Conservation (phyloP, 1,139 yeast species). For the Scheffersomyces parashehatae region DNA sequence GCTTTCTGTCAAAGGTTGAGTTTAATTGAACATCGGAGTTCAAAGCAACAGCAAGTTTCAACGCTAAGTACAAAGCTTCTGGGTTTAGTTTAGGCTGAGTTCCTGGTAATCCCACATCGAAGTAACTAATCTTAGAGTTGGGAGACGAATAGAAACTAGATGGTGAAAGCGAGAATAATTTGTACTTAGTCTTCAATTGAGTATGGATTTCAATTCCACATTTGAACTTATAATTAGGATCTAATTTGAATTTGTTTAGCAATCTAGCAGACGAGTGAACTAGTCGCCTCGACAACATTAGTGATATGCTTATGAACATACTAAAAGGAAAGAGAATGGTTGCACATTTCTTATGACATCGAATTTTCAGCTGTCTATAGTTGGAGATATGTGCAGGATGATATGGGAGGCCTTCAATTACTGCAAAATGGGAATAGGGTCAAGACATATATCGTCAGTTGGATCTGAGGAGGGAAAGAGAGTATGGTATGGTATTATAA, state of each 20-base stretch:
- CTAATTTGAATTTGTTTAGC: conserved; percentile 9
- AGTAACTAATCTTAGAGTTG: conserved; percentile 71
- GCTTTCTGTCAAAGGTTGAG: conserved; percentile 87
- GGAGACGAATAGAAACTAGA: conserved; percentile 56
- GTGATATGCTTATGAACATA: no score
- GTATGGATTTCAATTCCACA: conserved; percentile 95
- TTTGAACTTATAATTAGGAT: conserved; percentile 46
- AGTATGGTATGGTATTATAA: no score
- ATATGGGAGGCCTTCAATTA: no score
- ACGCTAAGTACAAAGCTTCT: conserved; percentile 70
- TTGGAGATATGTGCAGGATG: no score
- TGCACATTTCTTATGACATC: not conserved
- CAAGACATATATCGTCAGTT: no score
- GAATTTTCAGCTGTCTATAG: no score
- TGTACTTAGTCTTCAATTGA: conserved; percentile 71
- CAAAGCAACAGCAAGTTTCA: conserved; percentile 73
- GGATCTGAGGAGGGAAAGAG: no score
- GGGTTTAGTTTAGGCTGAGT: conserved; percentile 83
- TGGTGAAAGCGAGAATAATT: conserved; percentile 69
- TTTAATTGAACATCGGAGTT: conserved; percentile 55
- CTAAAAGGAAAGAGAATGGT: not conserved
- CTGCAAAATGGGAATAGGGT: no score
- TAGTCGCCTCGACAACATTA: not conserved
- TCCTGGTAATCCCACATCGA: conserved; percentile 90
- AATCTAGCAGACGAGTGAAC: not conserved